phyloP scores from a whole-genome alignment of 345 rosid species.

The Linum tenue region DNA sequence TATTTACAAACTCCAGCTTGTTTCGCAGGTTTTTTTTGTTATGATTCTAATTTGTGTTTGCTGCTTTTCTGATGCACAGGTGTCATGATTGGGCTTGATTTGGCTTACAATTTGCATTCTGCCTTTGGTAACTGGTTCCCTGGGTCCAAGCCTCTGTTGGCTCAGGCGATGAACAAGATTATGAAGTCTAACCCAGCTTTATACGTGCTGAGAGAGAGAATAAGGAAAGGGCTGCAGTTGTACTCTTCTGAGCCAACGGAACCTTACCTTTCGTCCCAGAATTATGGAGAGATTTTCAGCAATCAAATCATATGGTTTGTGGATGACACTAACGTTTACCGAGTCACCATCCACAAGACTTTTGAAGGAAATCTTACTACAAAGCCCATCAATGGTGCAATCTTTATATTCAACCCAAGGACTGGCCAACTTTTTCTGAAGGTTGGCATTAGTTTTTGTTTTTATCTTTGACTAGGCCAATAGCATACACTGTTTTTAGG shows the following conservation, averaged over 20 bases:
- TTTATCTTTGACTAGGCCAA: not conserved
- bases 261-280: slow-evolving; percentile 94
- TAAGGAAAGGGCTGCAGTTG: slow-evolving; percentile 95
- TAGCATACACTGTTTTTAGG: not conserved
- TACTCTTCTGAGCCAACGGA: slow-evolving; percentile 99
- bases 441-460: slow-evolving; percentile 42
- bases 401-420: slow-evolving; percentile 92
- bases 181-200: slow-evolving; percentile 99
- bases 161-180: slow-evolving; percentile 99
- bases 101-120: slow-evolving; percentile 96
- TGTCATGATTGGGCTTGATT: slow-evolving; percentile 97
- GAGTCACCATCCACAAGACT: slow-evolving; percentile 99
- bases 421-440: slow-evolving; percentile 94
- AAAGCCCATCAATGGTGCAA: slow-evolving; percentile 96
- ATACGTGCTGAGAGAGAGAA: slow-evolving; percentile 93
- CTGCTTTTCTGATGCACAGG: slow-evolving; percentile 40
- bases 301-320: slow-evolving; percentile 99
- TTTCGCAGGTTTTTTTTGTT: not conserved
- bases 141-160: slow-evolving; percentile 92
- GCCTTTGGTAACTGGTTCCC: slow-evolving; percentile 99
- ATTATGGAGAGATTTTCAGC: slow-evolving; percentile 98
- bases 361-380: slow-evolving; percentile 99
- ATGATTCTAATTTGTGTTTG: not conserved
- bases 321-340: slow-evolving; percentile 97
- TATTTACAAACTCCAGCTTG: not conserved